Evolutionary conservation across 2,329 filamentous ascomycete species (phyloP), one percentile per base, ranked within the genome.

Genomic region (Phialocephala sp.): DNA sequence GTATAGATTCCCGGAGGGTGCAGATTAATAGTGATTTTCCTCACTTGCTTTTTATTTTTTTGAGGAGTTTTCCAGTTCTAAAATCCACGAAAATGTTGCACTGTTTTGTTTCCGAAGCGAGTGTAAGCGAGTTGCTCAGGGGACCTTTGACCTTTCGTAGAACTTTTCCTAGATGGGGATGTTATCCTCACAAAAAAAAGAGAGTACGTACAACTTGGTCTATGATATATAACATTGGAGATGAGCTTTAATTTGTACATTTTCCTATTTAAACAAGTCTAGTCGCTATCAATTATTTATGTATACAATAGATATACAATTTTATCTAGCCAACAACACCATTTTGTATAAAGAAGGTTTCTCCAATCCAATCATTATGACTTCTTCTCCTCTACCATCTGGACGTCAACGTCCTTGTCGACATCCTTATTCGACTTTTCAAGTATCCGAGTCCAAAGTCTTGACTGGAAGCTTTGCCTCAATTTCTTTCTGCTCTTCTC

Each of bases 401-500:
- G 6, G 18, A 4, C 22, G 24, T 2, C 24, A 24, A 9, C 12
- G 6, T 52, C 47, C 14, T 52, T 27, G 4, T 52, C 12, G 12
- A 11, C 18, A 6, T 27, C 9, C 22, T 39, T 11, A 41, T 24
- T 47, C 11, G 36, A 47, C 39, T 62, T 57, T 27, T 54, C 41
- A 24, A 60, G 24, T 32, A 59, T 52, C 9, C 52, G 70, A 71
- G 27, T 84, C 84, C 24, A 85, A 78, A 52, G 87, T 79, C 50
- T 82, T 79, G 14, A 86, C 72, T 0, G 82, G 82, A 24, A 78
- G 73, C 55, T 77, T 73, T 64, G 81, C 77, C 64, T 89, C 85
- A 36, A 82, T 73, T 72, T 81, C 72, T 63, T 88, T 84, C 74
- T 89, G 80, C 68, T 78, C 66, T 62, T 81, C 73, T 65, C 92